Percentiles rank a stretch among this genome's conserved stretches.
These are phyloP conservation scores for Leccinum uliginosum DNA, from an alignment of 768 basidiomycete species.

Conservation along the genomic window DNA sequence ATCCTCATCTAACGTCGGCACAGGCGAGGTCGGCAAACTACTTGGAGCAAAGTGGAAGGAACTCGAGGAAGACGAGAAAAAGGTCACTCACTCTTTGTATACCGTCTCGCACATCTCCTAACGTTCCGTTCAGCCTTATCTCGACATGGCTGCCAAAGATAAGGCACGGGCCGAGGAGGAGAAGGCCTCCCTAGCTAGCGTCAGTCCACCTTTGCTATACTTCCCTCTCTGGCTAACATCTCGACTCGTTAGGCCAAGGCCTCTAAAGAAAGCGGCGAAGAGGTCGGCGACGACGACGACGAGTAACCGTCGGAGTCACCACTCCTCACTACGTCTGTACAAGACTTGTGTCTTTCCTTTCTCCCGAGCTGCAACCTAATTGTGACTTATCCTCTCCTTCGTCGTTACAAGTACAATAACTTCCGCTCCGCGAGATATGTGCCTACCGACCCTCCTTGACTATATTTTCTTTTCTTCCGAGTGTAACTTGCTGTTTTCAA, in stretches of 20 bases:
- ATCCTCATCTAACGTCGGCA: conserved; percentile 1
- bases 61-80: conserved; percentile 86
- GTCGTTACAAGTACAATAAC: conserved; percentile 19
- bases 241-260: conserved; percentile 25
- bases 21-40: conserved; percentile 91
- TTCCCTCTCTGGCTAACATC: neutral
- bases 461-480: conserved; percentile 5
- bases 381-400: conserved; percentile 3
- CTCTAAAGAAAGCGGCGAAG: conserved; percentile 38
- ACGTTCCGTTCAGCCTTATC: conserved; percentile 62
- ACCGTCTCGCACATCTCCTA: neutral
- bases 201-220: conserved; percentile 22
- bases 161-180: conserved; percentile 85
- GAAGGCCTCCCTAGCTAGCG: conserved; percentile 45
- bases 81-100: conserved; percentile 48
- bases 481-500: conserved; percentile 21
- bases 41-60: conserved; percentile 98
- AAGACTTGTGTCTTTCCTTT: conserved; percentile 12
- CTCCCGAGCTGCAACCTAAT: conserved; percentile 17
- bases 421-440: conserved; percentile 26
- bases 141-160: conserved; percentile 81
- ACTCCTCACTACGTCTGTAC: conserved; percentile 4
- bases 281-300: conserved; percentile 37
- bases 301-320: conserved; percentile 26
- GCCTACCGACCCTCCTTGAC: conserved; percentile 19